phyloP scores from a whole-genome alignment of 2,329 filamentous ascomycete genomes.

The Penicillium expansum region DNA sequence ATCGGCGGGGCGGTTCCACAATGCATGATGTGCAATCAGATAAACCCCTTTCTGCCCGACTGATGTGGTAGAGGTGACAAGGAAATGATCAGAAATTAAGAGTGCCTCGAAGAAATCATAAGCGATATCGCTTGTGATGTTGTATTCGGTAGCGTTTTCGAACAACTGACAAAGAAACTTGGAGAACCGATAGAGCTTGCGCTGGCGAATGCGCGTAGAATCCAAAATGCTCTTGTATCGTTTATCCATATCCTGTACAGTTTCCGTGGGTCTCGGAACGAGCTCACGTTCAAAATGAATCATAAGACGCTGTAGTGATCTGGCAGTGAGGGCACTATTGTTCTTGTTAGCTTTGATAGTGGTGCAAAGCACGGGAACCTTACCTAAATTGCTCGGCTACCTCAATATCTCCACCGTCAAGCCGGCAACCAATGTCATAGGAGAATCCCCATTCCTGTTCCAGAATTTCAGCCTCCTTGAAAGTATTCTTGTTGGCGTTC shows the following conservation, averaged over 20 bases:
- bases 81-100: conserved; percentile 78
- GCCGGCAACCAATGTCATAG: conserved; percentile 83
- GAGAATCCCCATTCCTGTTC: conserved; percentile 98
- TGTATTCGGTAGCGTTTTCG: conserved; percentile 95
- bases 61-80: conserved; percentile 67
- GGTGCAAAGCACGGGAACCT: not conserved
- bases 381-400: conserved; percentile 94
- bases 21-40: conserved; percentile 77
- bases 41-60: conserved; percentile 74
- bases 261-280: conserved; percentile 78
- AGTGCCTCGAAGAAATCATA: conserved; percentile 78
- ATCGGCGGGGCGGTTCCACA: conserved; percentile 73
- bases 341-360: conserved; percentile 25
- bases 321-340: conserved; percentile 75
- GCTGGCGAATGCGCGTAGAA: conserved; percentile 90
- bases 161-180: conserved; percentile 88
- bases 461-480: conserved; percentile 96
- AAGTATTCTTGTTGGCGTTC: conserved; percentile 96
- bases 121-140: conserved; percentile 68
- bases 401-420: conserved; percentile 93
- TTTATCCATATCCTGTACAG: conserved; percentile 86
- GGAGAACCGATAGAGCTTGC: conserved; percentile 94
- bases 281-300: conserved; percentile 90
- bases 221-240: conserved; percentile 94
- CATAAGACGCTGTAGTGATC: conserved; percentile 83